These are phyloP conservation scores for Macrolepiota dolichaula DNA, from an alignment of 768 basidiomycete species.

Conservation along the genomic window DNA sequence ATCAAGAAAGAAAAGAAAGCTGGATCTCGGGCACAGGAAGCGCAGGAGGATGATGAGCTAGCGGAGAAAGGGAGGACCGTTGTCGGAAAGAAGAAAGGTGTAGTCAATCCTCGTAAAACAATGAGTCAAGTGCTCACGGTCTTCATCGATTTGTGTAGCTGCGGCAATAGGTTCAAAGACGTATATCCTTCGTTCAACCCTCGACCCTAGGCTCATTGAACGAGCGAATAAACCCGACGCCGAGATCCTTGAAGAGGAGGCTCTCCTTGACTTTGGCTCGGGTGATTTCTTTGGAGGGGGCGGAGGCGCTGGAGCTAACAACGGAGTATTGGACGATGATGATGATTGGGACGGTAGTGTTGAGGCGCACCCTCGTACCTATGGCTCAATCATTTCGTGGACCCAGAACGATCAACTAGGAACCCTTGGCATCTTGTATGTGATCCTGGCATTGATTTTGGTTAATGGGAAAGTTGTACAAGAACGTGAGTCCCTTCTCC, in stretches of 20 bases:
- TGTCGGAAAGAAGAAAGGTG: conserved; percentile 68
- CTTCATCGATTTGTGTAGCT: conserved; percentile 28
- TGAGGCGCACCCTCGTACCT: conserved; percentile 36
- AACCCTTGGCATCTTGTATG: conserved; percentile 70
- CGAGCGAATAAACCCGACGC: conserved; percentile 54
- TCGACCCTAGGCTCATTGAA: conserved; percentile 62
- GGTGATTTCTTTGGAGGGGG: conserved; percentile 35
- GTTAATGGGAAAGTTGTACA: conserved; percentile 70
- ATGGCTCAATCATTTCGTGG: conserved; percentile 76
- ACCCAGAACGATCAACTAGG: conserved; percentile 64
- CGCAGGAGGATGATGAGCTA: conserved; percentile 37
- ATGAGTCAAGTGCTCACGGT: neutral
- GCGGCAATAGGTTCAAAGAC: conserved; percentile 64
- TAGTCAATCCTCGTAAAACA: neutral
- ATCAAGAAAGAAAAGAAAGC: conserved; percentile 3
- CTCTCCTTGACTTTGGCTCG: conserved; percentile 38
- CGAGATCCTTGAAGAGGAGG: conserved; percentile 47
- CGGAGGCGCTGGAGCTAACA: conserved; percentile 27
- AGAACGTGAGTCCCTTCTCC: conserved; percentile 54
- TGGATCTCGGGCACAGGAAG: neutral
- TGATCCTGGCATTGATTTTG: conserved; percentile 82
- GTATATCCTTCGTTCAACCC: conserved; percentile 78
- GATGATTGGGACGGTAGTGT: conserved; percentile 38
- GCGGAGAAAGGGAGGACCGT: conserved; percentile 46
- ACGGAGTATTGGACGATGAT: conserved; percentile 25